Evolutionary conservation across 2,329 filamentous ascomycete species (phyloP).

Genomic region (Ceratocystis cubensis): DNA sequence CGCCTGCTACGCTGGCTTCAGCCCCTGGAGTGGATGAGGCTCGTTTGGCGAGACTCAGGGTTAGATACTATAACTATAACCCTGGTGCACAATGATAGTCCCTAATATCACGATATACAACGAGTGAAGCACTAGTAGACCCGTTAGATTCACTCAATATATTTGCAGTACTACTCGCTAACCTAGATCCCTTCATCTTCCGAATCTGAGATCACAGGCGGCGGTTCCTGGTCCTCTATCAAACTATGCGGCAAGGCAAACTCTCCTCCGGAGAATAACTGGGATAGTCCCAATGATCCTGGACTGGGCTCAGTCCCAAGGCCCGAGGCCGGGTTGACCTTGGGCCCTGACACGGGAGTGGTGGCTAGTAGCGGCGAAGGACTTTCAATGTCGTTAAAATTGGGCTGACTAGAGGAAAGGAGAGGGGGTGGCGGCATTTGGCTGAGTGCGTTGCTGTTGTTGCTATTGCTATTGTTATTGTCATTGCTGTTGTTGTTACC

Average conservation of each 20-base stretch:
- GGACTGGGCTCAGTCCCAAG: not conserved
- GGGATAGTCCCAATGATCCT: constrained; percentile 30
- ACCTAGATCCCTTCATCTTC: constrained; percentile 25
- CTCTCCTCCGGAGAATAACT: constrained; percentile 39
- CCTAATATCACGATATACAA: not conserved
- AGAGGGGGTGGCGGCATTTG: constrained; percentile 13
- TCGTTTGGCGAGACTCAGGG: not conserved
- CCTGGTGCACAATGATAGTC: not conserved
- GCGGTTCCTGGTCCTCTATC: constrained; percentile 28
- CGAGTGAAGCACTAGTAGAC: too few species aligned
- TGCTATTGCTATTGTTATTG: not conserved
- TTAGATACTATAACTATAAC: not conserved
- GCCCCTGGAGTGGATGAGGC: not conserved
- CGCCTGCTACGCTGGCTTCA: not conserved
- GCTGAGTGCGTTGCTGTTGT: constrained; percentile 6
- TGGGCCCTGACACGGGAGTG: not conserved
- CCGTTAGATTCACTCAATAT: too few species aligned
- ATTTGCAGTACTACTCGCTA: too few species aligned
- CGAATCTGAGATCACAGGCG: constrained; percentile 31
- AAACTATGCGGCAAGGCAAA: constrained; percentile 38
- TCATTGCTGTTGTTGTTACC: not conserved
- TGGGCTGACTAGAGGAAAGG: constrained; percentile 22
- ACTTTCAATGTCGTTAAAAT: constrained; percentile 24
- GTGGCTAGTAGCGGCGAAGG: constrained; percentile 20
- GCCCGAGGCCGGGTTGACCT: not conserved